Conservation (phyloP, 108 stramenopile species). For the Phaeodactylum tricornutum region DNA sequence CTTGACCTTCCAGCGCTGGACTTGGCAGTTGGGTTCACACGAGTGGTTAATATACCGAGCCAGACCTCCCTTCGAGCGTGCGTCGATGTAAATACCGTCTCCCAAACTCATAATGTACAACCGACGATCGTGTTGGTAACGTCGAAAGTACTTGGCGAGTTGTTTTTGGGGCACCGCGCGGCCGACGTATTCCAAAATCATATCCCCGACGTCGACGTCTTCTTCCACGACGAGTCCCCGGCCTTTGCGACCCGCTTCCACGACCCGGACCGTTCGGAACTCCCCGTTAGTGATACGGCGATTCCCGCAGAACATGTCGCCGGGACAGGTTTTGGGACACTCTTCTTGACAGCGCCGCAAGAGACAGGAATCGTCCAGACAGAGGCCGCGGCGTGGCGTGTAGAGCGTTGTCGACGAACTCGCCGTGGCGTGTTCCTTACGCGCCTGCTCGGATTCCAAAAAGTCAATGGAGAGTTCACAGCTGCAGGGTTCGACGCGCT, state of each 20-base stretch:
- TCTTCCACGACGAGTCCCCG: conserved; percentile 51
- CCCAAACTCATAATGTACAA: conserved; percentile 95
- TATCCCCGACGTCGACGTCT: conserved; percentile 39
- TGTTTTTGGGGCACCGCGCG: conserved; percentile 55
- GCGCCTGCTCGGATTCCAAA: neutral
- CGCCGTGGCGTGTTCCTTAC: too few relatives aligned
- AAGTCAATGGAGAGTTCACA: neutral
- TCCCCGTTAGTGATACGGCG: conserved; percentile 48
- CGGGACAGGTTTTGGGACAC: conserved; percentile 39
- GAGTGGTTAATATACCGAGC: conserved; percentile 98
- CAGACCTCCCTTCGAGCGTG: conserved; percentile 79
- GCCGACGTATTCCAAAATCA: conserved; percentile 81
- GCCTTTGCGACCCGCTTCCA: conserved; percentile 73
- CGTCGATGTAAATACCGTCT: conserved; percentile 85
- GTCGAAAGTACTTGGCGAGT: conserved; percentile 44
- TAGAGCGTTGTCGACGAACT: too few relatives aligned
- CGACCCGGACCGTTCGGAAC: conserved; percentile 51
- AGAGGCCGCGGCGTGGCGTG: neutral
- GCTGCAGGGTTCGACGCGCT: neutral
- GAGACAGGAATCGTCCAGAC: conserved; percentile 39
- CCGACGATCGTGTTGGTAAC: conserved; percentile 69
- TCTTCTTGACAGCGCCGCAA: conserved; percentile 74
- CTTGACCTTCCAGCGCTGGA: conserved; percentile 87
- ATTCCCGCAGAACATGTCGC: conserved; percentile 62
- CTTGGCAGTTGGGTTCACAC: conserved; percentile 91